Evolutionary conservation across 2,329 filamentous ascomycete species (phyloP).

Genomic region (Biscogniauxia sp.): DNA sequence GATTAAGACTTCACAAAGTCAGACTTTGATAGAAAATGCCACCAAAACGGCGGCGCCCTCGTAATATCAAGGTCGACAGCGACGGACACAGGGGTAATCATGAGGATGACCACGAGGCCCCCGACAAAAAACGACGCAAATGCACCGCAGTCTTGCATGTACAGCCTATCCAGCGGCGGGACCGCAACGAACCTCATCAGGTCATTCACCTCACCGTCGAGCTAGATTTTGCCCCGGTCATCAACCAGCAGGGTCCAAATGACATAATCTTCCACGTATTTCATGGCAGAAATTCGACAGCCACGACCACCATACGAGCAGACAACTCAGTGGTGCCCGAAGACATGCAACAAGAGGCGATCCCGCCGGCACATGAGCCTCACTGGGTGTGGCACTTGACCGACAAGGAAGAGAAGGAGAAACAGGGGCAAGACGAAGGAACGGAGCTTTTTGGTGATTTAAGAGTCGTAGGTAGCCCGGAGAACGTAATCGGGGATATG

Average conservation of each 20-base stretch:
- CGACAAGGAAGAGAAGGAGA: neutral
- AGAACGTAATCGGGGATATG: neutral
- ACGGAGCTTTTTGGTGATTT: neutral
- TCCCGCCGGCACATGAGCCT: neutral
- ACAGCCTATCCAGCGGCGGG: neutral
- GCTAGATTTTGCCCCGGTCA: neutral
- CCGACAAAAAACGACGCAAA: neutral
- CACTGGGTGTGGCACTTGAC: neutral
- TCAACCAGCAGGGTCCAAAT: neutral
- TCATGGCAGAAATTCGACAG: neutral
- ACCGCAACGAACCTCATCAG: neutral
- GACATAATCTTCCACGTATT: neutral
- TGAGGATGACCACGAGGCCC: neutral
- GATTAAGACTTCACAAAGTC: neutral
- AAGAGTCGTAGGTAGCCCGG: neutral
- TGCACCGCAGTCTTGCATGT: neutral
- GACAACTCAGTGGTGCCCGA: neutral
- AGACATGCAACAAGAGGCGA: neutral
- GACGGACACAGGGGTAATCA: neutral
- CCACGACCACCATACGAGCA: neutral
- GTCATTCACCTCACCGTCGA: neutral
- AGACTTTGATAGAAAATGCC: neutral
- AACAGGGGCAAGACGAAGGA: neutral
- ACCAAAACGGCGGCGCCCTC: neutral
- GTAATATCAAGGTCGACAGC: neutral